Conservation (phyloP, 2,329 filamentous ascomycete species). For the Fusarium sp. region DNA sequence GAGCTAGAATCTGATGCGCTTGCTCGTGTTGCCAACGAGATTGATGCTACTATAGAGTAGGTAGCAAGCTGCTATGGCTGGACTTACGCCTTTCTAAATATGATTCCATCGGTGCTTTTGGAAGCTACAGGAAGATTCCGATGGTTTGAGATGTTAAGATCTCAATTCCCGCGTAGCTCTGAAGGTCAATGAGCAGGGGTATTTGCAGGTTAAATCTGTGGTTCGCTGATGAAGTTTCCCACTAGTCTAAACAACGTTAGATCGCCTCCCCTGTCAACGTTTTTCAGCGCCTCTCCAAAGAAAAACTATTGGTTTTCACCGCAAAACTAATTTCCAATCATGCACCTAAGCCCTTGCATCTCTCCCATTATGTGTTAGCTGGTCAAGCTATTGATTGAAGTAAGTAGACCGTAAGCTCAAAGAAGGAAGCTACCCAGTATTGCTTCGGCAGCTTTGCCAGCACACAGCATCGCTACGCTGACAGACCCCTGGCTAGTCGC, state of each 20-base stretch:
- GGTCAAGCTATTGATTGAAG: background rate
- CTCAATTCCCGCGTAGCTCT: no score
- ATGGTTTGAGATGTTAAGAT: no score
- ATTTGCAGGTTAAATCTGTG: background rate
- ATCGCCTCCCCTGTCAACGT: fast-evolving
- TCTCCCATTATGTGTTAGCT: background rate
- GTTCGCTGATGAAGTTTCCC: background rate
- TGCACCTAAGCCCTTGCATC: background rate
- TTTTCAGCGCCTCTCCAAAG: no score
- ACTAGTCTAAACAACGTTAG: background rate
- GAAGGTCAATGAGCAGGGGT: background rate
- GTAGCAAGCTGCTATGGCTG: no score
- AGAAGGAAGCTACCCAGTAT: background rate
- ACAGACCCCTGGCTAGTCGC: no score
- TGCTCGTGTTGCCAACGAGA: no score
- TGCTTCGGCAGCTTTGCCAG: background rate
- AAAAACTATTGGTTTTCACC: background rate
- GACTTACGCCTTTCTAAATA: no score
- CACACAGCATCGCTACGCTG: background rate
- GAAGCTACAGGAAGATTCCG: no score
- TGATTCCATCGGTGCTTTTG: no score
- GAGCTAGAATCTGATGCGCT: no score
- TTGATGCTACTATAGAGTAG: no score
- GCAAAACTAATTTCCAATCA: background rate
- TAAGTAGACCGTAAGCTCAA: no score